Percentiles rank a stretch among this genome's conserved stretches.
phyloP scores from a whole-genome alignment of 352 stramenopile genomes.

The Detonula confervacea region DNA sequence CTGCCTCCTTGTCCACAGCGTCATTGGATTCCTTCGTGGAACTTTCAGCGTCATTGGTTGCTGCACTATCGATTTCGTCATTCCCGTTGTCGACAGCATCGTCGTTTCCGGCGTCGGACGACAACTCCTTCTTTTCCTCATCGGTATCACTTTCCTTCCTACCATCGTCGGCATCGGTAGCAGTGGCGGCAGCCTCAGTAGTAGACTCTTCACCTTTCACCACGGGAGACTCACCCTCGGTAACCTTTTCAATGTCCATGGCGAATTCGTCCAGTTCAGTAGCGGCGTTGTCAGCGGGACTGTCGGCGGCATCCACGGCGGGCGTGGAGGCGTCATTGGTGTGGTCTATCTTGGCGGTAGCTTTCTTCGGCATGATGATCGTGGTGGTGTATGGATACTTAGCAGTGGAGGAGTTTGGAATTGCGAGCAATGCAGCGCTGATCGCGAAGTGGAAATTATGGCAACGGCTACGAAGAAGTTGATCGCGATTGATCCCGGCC shows the following conservation, averaged over 20 bases:
- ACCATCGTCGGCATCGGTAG: constrained; percentile 1
- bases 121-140: not conserved
- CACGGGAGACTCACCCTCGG: not conserved
- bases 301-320: not conserved
- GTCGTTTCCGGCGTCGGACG: not conserved
- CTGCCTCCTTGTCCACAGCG: not conserved
- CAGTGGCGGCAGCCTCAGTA: not conserved
- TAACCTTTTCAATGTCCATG: not conserved
- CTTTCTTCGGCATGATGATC: too few relatives aligned
- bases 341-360: too few relatives aligned
- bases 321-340: too few relatives aligned
- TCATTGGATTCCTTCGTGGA: not conserved
- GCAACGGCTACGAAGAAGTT: too few relatives aligned
- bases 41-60: not conserved
- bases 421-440: too few relatives aligned
- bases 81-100: not conserved
- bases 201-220: constrained; percentile 8
- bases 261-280: not conserved
- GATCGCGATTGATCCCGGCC: too few relatives aligned
- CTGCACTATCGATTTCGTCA: not conserved
- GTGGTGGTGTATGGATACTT: too few relatives aligned
- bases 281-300: not conserved
- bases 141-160: not conserved
- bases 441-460: too few relatives aligned
- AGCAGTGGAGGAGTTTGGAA: too few relatives aligned